Percentiles rank a stretch among this genome's conserved stretches.
Evolutionary conservation across 768 basidiomycete species (phyloP).

Genomic region (Tylopilus rubrobrunneus): DNA sequence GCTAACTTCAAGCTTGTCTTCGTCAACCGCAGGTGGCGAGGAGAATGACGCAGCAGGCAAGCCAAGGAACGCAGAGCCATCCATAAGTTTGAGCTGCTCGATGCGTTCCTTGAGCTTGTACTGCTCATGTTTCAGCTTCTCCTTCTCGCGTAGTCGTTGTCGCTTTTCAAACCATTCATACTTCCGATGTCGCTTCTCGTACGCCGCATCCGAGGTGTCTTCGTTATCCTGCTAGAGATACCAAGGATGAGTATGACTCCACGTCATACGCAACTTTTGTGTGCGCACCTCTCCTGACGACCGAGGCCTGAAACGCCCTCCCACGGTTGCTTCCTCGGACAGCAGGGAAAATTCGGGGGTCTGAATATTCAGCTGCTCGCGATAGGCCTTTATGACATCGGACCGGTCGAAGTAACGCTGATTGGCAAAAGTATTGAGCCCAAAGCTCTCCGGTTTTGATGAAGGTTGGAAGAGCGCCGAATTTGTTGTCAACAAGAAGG

Average conservation of each 20-base stretch:
- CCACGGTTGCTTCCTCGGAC: slow-evolving; percentile 50
- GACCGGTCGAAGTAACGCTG: slow-evolving; percentile 77
- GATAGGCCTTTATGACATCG: slow-evolving; percentile 68
- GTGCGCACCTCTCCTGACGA: slow-evolving; percentile 64
- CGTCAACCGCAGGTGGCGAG: slow-evolving; percentile 21
- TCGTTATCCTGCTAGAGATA: slow-evolving; percentile 39
- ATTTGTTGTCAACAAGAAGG: slow-evolving; percentile 74
- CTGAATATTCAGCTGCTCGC: slow-evolving; percentile 68
- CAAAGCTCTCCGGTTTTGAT: slow-evolving; percentile 32
- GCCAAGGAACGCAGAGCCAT: slow-evolving; percentile 61
- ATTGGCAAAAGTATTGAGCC: slow-evolving; percentile 56
- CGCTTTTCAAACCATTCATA: slow-evolving; percentile 87
- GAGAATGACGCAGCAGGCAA: slow-evolving; percentile 59
- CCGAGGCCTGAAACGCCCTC: slow-evolving; percentile 68
- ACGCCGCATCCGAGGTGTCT: slow-evolving; percentile 78
- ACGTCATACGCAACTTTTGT: neutral
- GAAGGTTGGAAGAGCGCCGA: slow-evolving; percentile 46
- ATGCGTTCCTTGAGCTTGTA: slow-evolving; percentile 89
- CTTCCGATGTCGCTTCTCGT: slow-evolving; percentile 79
- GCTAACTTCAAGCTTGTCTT: slow-evolving; percentile 25
- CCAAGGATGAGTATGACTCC: slow-evolving; percentile 6
- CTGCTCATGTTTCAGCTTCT: slow-evolving; percentile 88
- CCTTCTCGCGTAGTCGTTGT: slow-evolving; percentile 81
- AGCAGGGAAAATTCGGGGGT: slow-evolving; percentile 64
- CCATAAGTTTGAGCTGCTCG: slow-evolving; percentile 76